phyloP scores from a whole-genome alignment of 106 monocot genomes.

The Acorus calamus region DNA sequence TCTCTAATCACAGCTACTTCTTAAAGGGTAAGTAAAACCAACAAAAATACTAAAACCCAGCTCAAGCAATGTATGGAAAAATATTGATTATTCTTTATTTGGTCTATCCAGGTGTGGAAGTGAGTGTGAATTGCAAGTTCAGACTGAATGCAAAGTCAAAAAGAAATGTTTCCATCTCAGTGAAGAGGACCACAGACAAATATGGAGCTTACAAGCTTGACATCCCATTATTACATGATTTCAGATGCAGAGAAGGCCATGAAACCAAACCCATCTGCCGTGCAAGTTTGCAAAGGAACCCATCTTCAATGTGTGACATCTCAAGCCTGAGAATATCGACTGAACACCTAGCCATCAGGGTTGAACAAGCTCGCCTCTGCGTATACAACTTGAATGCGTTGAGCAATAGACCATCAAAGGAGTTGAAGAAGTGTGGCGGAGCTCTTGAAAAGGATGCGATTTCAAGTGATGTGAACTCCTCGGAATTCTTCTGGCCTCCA shows the following conservation, averaged over 20 bases:
- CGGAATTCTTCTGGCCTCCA: no score
- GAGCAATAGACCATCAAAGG: no score
- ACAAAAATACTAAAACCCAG: background rate
- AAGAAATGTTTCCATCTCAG: conserved; percentile 45
- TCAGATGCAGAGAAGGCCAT: conserved; percentile 49
- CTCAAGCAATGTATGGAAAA: no score
- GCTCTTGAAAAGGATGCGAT: no score
- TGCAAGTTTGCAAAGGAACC: conserved; percentile 41
- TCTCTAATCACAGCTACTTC: conserved; percentile 92
- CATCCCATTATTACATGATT: conserved; percentile 67
- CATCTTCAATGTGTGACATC: no score
- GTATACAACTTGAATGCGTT: no score
- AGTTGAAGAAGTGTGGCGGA: no score
- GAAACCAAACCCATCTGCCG: conserved; percentile 61
- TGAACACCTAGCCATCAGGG: no score
- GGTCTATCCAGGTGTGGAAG: conserved; percentile 50
- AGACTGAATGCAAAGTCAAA: conserved; percentile 19
- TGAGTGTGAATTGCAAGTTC: conserved; percentile 62
- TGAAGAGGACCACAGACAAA: conserved; percentile 53
- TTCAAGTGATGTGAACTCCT: no score
- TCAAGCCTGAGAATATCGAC: no score
- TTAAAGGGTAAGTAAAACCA: conserved; percentile 31
- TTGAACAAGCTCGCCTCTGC: no score
- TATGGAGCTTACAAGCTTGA: conserved; percentile 64
- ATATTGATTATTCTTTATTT: background rate